Percentiles rank a stretch among this genome's conserved stretches.
Evolutionary conservation across 202 grass and related monocot genomes (phyloP).

Genomic region (Elaeis oleifera): DNA sequence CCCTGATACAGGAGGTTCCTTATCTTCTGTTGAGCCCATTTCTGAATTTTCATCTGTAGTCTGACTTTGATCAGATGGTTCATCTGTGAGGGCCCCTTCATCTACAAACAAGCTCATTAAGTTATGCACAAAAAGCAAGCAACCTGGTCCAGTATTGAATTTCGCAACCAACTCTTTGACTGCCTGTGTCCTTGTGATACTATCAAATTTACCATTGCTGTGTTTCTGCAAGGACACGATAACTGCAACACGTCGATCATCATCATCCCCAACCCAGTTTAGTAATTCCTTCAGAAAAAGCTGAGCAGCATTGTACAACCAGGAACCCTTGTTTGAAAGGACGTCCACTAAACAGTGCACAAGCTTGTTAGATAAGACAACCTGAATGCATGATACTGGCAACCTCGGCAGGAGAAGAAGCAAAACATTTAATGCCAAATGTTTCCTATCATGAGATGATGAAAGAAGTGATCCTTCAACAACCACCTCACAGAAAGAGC

Average conservation of each 20-base stretch:
- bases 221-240: constrained; percentile 81
- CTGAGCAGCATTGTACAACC: constrained; percentile 73
- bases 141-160: constrained; percentile 52
- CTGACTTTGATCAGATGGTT: constrained; percentile 98
- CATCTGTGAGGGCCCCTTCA: constrained; percentile 58
- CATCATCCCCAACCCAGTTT: constrained; percentile 53
- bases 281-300: constrained; percentile 80
- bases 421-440: constrained; percentile 70
- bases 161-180: constrained; percentile 63
- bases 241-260: constrained; percentile 55
- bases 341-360: constrained; percentile 80
- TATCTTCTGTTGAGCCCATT: constrained; percentile 55
- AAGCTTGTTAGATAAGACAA: constrained; percentile 77
- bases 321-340: constrained; percentile 70
- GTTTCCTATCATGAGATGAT: constrained; percentile 93
- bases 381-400: constrained; percentile 48
- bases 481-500: constrained; percentile 82
- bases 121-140: constrained; percentile 77
- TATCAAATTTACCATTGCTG: constrained; percentile 79
- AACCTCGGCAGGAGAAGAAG: constrained; percentile 63
- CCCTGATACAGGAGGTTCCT: constrained; percentile 44
- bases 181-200: constrained; percentile 60
- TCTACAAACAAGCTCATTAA: constrained; percentile 82
- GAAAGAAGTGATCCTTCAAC: constrained; percentile 78
- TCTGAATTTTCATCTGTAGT: constrained; percentile 97